Percentiles rank a stretch among this genome's conserved stretches.
Evolutionary conservation across 768 basidiomycete genomes (phyloP).

Genomic region (Phanerochaete carnosa): DNA sequence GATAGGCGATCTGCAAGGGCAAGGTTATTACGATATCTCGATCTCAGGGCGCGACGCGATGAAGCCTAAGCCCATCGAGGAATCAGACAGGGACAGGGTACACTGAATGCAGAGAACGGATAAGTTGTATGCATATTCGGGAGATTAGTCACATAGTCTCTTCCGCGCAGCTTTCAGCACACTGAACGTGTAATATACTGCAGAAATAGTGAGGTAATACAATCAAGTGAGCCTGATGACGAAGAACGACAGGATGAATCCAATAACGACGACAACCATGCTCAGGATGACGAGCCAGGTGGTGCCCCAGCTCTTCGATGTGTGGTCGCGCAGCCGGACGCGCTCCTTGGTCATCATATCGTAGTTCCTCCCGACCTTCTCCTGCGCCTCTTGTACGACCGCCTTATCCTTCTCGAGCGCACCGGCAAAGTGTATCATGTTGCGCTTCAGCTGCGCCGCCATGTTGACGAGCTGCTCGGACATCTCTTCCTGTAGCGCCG

Average conservation of each 20-base stretch:
- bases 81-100: no score
- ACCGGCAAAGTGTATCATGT: slow-evolving; percentile 74
- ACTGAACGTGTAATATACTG: no score
- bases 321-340: slow-evolving; percentile 41
- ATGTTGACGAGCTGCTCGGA: slow-evolving; percentile 74
- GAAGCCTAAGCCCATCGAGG: no score
- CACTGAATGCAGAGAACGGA: no score
- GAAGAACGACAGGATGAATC: slow-evolving; percentile 71
- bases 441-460: slow-evolving; percentile 84
- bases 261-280: slow-evolving; percentile 59
- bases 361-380: slow-evolving; percentile 73
- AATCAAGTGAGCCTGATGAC: slow-evolving; percentile 58
- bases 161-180: no score
- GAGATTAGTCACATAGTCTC: no score
- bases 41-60: no score
- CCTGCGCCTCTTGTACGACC: slow-evolving; percentile 61
- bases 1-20: no score
- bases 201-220: no score
- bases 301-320: slow-evolving; percentile 46
- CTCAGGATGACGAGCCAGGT: slow-evolving; percentile 50
- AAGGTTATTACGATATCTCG: no score
- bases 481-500: slow-evolving; percentile 68
- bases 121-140: no score
- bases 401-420: slow-evolving; percentile 72
- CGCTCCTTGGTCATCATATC: slow-evolving; percentile 67